A percentile compares a stretch with the other conserved stretches of the same genome.
Evolutionary conservation across 2,329 filamentous ascomycete species (phyloP).

Genomic region (Penicillium sp.): DNA sequence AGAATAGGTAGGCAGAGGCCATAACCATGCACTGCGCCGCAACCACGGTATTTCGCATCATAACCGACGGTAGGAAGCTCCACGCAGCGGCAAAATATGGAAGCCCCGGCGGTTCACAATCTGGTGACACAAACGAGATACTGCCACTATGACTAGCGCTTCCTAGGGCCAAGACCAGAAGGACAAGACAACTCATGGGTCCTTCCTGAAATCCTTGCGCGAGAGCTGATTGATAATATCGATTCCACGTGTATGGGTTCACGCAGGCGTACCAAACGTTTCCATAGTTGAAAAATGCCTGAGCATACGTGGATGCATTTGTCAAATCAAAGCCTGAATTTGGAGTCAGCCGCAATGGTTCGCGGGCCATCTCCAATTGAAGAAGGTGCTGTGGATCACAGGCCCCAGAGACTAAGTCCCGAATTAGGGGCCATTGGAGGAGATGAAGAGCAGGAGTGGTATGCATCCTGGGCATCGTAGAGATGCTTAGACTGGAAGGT

Average conservation of each 20-base stretch:
- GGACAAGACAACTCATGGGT: constrained; percentile 77
- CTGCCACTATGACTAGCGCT: constrained; percentile 73
- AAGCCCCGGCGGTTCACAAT: constrained; percentile 71
- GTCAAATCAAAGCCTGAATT: constrained; percentile 69
- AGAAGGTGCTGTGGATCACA: constrained; percentile 81
- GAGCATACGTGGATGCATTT: constrained; percentile 72
- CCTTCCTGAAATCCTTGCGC: constrained; percentile 75
- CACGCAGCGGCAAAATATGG: constrained; percentile 80
- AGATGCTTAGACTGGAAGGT: constrained; percentile 62
- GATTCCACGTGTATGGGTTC: constrained; percentile 76
- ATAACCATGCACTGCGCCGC: constrained; percentile 79
- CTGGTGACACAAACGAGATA: constrained; percentile 68
- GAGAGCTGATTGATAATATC: constrained; percentile 71
- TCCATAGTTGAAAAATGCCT: constrained; percentile 76
- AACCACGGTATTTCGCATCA: constrained; percentile 75
- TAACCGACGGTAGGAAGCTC: constrained; percentile 72
- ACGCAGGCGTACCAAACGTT: constrained; percentile 86
- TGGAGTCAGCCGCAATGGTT: constrained; percentile 62
- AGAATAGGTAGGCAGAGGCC: constrained; percentile 79
- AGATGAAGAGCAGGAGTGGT: constrained; percentile 70
- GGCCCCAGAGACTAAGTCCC: constrained; percentile 69
- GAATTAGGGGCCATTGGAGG: constrained; percentile 77
- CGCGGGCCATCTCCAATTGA: constrained; percentile 76
- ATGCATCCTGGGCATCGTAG: constrained; percentile 81
- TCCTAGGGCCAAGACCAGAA: constrained; percentile 74